phyloP scores from a whole-genome alignment of 2,329 filamentous ascomycete genomes.

The Orbilia ellipsospora region DNA sequence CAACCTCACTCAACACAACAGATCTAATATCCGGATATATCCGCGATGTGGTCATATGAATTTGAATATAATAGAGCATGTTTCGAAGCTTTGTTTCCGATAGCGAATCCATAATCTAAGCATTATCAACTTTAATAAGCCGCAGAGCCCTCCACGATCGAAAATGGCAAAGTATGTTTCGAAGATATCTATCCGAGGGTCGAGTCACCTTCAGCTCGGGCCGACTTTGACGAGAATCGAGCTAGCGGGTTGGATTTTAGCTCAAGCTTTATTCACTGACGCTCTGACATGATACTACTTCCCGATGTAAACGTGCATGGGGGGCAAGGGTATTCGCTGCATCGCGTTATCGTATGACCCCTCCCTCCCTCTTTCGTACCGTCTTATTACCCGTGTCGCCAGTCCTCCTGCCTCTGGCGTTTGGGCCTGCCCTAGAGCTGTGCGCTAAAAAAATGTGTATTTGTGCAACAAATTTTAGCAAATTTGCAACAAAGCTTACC shows the following conservation, averaged over 20 bases:
- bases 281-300: slow-evolving; percentile 37
- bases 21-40: background rate
- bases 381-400: slow-evolving; percentile 1
- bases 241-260: no score
- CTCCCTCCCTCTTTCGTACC: slow-evolving; percentile 10
- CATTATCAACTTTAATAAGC: background rate
- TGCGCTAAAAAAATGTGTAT: slow-evolving; percentile 3
- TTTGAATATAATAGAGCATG: no score
- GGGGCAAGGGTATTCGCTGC: slow-evolving; percentile 18
- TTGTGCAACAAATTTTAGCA: no score
- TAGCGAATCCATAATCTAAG: background rate
- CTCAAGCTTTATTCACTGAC: background rate
- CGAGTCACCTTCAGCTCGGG: no score
- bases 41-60: no score
- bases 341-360: slow-evolving; percentile 51
- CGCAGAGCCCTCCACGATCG: slow-evolving; percentile 21
- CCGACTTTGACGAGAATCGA: no score
- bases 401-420: slow-evolving; percentile 22
- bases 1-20: slow-evolving; percentile 38
- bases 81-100: no score
- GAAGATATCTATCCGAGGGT: slow-evolving; percentile 24
- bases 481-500: background rate
- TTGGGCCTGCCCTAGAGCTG: slow-evolving; percentile 21
- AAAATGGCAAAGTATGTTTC: slow-evolving; percentile 26
- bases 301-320: slow-evolving; percentile 16